phyloP scores from a whole-genome alignment of 75 land plant species.

The Cunninghamia lanceolata region DNA sequence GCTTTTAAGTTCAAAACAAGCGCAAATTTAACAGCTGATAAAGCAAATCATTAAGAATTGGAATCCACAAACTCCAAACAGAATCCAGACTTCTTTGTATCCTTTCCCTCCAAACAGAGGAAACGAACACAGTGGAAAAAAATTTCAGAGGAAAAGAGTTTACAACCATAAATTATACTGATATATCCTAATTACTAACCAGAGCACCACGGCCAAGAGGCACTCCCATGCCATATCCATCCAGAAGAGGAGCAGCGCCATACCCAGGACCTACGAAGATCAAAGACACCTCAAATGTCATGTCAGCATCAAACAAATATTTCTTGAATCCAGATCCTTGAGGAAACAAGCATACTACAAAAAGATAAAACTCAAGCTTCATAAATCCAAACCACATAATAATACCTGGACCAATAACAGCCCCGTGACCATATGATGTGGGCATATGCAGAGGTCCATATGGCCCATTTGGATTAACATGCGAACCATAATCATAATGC shows the following conservation, averaged over 20 bases:
- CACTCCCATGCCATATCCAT: slow-evolving; percentile 72
- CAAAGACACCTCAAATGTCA: background rate
- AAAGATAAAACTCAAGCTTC: background rate
- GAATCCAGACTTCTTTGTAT: background rate
- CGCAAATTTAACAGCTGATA: background rate
- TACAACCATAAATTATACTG: background rate
- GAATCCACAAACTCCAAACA: too few relatives aligned
- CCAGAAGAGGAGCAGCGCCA: slow-evolving; percentile 78
- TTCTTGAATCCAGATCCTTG: background rate
- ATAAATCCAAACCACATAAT: background rate
- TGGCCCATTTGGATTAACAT: slow-evolving; percentile 55
- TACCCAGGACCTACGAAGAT: slow-evolving; percentile 65
- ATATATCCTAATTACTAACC: slow-evolving; percentile 48
- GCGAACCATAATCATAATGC: slow-evolving; percentile 69
- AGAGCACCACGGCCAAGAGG: slow-evolving; percentile 34
- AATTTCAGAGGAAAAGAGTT: background rate
- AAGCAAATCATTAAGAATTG: background rate
- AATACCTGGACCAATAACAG: slow-evolving; percentile 56
- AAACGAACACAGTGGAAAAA: background rate
- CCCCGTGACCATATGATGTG: slow-evolving; percentile 64
- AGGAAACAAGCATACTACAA: background rate
- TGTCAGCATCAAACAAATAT: background rate
- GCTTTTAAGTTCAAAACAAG: background rate
- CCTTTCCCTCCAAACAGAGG: background rate
- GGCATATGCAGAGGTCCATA: slow-evolving; percentile 64